Evolutionary conservation across 2,329 filamentous ascomycete species (phyloP), one percentile per base, ranked within the genome.

Genomic region (Clonostachys rhizophaga): DNA sequence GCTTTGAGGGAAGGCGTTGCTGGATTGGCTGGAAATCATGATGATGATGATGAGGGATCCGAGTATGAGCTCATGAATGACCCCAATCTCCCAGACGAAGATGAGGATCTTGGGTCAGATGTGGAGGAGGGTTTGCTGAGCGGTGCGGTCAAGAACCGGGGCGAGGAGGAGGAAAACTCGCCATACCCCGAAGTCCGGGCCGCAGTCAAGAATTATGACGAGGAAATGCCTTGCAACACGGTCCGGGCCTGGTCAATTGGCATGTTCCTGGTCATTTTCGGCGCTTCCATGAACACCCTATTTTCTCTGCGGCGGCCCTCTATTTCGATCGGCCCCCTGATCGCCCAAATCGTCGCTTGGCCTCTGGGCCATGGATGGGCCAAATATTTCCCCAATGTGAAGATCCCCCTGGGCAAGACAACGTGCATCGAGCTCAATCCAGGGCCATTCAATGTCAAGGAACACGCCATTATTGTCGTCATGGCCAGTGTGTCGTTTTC

Each of bases 401-500:
- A 69, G 35, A 48, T 72, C 6, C 66, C 56, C 17, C 83, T 76
- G 72, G 74, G 71, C 18, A 30, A 30, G 24, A 9, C 24, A 30
- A 30, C 24, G 24, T 30, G 24, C 24, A 39, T 47, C 5, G 18
- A 20, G 30, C 64, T 86, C n/a, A 87, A 86, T 47, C 81, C 83
- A 0, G 82, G 82, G 0, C 83, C 83, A 1, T 87, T 87, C 64
- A 87, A 85, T 56, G 74, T 84, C 60, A 87, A 87, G 61, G 84
- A 87, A 58, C 84, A 87, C 58, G 67, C 80, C 40, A 76, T 87
- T 50, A 85, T 87, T 48, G 79, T 83, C 16, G 79, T 86, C 53
- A 86, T 86, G 81, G 84, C 87, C 14, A 81, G 86, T 58, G 83
- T 87, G 6, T 83, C 84, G 6, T 87, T 88, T 53, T 83, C 70